phyloP scores from a whole-genome alignment of 306 rosid species.

The Styphnolobium japonicum region DNA sequence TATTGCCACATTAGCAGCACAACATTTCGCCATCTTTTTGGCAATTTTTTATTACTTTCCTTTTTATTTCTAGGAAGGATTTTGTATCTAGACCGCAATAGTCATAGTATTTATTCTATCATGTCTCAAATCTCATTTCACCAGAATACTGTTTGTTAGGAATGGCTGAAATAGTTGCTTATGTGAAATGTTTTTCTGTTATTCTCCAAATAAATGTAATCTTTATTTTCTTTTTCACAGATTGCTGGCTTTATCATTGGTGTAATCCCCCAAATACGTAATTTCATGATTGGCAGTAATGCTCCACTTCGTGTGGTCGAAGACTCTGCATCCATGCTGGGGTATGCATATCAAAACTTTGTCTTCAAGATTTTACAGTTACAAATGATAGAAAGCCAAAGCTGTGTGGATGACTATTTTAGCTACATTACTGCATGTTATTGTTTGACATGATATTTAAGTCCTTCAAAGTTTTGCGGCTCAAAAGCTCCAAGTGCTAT shows the following conservation, averaged over 20 bases:
- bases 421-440: not conserved
- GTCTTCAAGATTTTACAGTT: not conserved
- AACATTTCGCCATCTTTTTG: not conserved
- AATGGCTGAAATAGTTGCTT: too few relatives aligned
- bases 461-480: not conserved
- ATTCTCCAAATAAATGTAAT: not conserved
- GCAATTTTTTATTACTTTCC: not conserved
- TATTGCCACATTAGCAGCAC: too few relatives aligned
- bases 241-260: slow-evolving; percentile 50
- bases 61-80: too few relatives aligned
- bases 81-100: not conserved
- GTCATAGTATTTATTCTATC: not conserved
- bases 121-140: not conserved
- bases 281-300: slow-evolving; percentile 36
- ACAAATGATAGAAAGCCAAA: not conserved
- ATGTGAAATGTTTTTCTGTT: too few relatives aligned
- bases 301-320: slow-evolving; percentile 60
- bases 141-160: not conserved
- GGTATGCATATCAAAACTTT: slow-evolving; percentile 31
- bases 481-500: not conserved
- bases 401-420: not conserved
- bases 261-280: slow-evolving; percentile 41
- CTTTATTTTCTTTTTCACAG: slow-evolving; percentile 24
- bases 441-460: not conserved
- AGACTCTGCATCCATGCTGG: slow-evolving; percentile 46